Evolutionary conservation across 768 basidiomycete genomes (phyloP).

Genomic region (Arthromyces matolae): DNA sequence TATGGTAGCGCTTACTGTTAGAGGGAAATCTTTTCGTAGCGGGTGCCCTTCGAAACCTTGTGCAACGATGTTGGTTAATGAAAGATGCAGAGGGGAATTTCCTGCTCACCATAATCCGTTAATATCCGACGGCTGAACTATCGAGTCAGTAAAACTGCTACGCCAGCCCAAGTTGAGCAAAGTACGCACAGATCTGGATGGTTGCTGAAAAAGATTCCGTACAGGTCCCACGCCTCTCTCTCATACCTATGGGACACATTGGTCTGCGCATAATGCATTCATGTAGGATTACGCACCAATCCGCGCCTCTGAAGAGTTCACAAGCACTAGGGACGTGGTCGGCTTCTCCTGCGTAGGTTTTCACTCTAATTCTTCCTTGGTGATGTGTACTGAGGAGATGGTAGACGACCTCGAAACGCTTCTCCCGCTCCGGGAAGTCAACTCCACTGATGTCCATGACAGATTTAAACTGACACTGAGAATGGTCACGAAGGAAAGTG

Average conservation of each 20-base stretch:
- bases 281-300: slow-evolving; percentile 62
- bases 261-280: not conserved
- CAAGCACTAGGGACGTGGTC: slow-evolving; percentile 84
- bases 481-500: slow-evolving; percentile 92
- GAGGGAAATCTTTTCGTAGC: slow-evolving; percentile 94
- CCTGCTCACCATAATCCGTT: slow-evolving; percentile 83
- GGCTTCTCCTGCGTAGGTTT: slow-evolving; percentile 94
- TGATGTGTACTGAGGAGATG: slow-evolving; percentile 80
- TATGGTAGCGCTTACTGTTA: slow-evolving; percentile 88
- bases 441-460: slow-evolving; percentile 94
- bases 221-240: slow-evolving; percentile 97
- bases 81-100: slow-evolving; percentile 7
- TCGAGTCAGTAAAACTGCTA: slow-evolving; percentile 13
- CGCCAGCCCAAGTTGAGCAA: not conserved
- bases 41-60: slow-evolving; percentile 96
- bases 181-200: slow-evolving; percentile 90
- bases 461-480: slow-evolving; percentile 90
- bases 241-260: slow-evolving; percentile 82
- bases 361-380: slow-evolving; percentile 87
- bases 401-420: slow-evolving; percentile 96
- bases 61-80: too few species aligned
- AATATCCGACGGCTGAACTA: slow-evolving; percentile 81
- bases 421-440: slow-evolving; percentile 89
- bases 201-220: slow-evolving; percentile 91
- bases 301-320: slow-evolving; percentile 82